These are phyloP conservation scores for Lipomyces sp. DNA, from an alignment of 805 yeast species.

Conservation along the genomic window DNA sequence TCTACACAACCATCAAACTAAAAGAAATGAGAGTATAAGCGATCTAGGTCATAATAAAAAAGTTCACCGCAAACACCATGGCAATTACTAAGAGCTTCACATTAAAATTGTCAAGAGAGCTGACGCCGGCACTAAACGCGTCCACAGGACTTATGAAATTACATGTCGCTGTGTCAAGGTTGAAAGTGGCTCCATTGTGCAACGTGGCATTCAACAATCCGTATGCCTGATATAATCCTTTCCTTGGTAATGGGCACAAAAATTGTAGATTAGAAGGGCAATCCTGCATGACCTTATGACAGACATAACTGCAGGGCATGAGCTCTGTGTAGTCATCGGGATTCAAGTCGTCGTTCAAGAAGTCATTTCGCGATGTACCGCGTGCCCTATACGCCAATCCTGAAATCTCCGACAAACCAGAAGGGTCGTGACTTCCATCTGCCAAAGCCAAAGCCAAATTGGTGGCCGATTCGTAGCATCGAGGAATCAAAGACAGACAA, in stretches of 20 bases:
- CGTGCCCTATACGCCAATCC: constrained; percentile 14
- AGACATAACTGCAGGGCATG: constrained; percentile 82
- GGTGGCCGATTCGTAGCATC: constrained; percentile 64
- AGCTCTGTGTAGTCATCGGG: constrained; percentile 76
- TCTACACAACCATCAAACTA: not conserved
- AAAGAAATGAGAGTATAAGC: not conserved
- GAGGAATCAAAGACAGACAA: constrained; percentile 84
- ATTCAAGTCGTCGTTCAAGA: constrained; percentile 58
- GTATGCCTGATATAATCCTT: constrained; percentile 37
- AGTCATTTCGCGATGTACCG: constrained; percentile 59
- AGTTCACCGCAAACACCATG: not conserved
- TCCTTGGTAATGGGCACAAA: constrained; percentile 63
- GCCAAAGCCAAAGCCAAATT: not conserved
- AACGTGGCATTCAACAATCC: constrained; percentile 20
- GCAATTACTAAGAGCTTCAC: not conserved
- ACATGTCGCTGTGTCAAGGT: constrained; percentile 17
- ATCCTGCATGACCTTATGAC: constrained; percentile 76
- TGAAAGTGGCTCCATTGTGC: constrained; percentile 13
- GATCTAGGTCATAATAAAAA: not conserved
- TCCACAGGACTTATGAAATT: constrained; percentile 24
- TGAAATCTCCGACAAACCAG: constrained; percentile 18
- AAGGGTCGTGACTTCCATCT: constrained; percentile 21
- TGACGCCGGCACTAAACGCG: constrained; percentile 14
- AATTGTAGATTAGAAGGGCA: constrained; percentile 83
- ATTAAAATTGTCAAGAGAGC: not conserved